Evolutionary conservation across 2,329 filamentous ascomycete genomes (phyloP), one percentile per base, ranked within the genome.

Genomic region (Neonectria hederae): DNA sequence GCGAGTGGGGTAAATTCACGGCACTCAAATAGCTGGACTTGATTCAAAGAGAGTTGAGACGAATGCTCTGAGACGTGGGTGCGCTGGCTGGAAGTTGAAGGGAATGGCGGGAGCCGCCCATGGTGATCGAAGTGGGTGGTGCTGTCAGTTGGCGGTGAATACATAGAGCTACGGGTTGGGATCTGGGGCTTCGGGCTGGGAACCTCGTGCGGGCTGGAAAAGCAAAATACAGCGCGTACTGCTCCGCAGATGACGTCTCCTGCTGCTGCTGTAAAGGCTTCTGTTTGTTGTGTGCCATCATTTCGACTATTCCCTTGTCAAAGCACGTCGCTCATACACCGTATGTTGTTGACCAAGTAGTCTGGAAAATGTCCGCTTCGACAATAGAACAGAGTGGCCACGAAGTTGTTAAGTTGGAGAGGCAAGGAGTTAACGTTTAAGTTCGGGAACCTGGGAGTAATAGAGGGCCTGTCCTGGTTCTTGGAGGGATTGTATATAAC

Each of bases 81-180:
- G 48, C 19, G 48, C n/a, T 14, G 22, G 48, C n/a, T 21, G 22
- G 26, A 32, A 21, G 28, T n/a, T 13, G 46, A 32, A 13, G 32
- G 32, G 28, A 30, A 51, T 35, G 46, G 32, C 17, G 35, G 55
- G 21, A 49, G 24, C 28, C 21, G 43, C 42, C 28, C 43, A 19
- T 19, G 17, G 26, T 28, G 30, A 40, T 6, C 13, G 24, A 32
- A 53, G 48, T 38, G 24, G 38, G 24, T 51, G 57, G 40, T 53
- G 40, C 57, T 26, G n/a, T n/a, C n/a, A 26, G 49, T 40, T 54
- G 54, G 54, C 61, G 61, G 61, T 63, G 55, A 63, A 63, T 21
- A 5, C 19, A 46, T 28, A 9, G 28, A 28, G 28, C n/a, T 8
- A 28, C 14, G 8, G 17, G 30, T 46, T 53, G 28, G 46, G 46